These are phyloP conservation scores for Mycogone perniciosa DNA, from an alignment of 2,329 filamentous ascomycete species.

Conservation along the genomic window DNA sequence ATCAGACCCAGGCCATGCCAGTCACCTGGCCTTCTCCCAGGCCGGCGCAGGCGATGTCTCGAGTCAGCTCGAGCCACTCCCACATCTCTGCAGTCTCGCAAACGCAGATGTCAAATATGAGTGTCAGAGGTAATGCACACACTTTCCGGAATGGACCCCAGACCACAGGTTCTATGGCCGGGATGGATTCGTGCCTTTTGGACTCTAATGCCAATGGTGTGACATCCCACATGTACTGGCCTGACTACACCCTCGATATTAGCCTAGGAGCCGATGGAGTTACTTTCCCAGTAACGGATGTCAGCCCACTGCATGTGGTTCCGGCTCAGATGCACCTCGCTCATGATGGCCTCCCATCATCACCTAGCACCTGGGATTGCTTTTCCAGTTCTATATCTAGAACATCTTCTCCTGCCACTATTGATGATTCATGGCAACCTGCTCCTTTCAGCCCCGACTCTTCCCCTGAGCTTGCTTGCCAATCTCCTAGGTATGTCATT, in stretches of 20 bases:
- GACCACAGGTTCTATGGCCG: constrained; percentile 34
- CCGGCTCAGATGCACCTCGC: constrained; percentile 50
- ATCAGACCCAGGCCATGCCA: constrained; percentile 41
- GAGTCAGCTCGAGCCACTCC: constrained; percentile 33
- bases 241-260: constrained; percentile 40
- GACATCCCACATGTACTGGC: constrained; percentile 46
- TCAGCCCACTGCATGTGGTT: constrained; percentile 47
- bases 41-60: constrained; percentile 34
- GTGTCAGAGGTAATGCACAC: constrained; percentile 45
- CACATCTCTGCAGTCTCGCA: constrained; percentile 42
- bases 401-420: constrained; percentile 43
- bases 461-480: constrained; percentile 43
- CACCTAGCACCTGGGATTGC: constrained; percentile 46
- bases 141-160: constrained; percentile 37
- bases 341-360: constrained; percentile 46
- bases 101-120: constrained; percentile 45
- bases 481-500: constrained; percentile 48
- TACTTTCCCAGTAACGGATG: constrained; percentile 37
- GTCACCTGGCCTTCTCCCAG: constrained; percentile 42
- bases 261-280: constrained; percentile 36
- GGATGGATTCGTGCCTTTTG: constrained; percentile 46
- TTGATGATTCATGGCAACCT: constrained; percentile 43
- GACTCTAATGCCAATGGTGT: constrained; percentile 43
- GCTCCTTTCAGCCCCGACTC: constrained; percentile 35
- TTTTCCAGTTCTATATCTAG: constrained; percentile 48